Percentiles rank a stretch among this genome's conserved stretches.
These are phyloP conservation scores for Akanthomyces uredinophilus DNA, from an alignment of 2,329 filamentous ascomycete genomes.

Conservation along the genomic window DNA sequence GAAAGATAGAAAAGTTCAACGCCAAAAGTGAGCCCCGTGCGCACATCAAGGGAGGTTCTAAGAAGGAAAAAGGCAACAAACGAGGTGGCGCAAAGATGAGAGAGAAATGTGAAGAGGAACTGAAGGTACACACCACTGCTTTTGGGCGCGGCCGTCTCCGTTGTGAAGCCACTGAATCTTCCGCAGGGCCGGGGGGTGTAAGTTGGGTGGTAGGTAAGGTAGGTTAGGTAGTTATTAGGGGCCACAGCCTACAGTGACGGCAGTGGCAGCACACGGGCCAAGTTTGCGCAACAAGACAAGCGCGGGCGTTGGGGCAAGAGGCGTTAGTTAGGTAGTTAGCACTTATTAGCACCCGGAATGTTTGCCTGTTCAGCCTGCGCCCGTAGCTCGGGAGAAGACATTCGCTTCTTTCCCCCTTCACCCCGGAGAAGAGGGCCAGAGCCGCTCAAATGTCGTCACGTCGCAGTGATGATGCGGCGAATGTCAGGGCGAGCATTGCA, in stretches of 20 bases:
- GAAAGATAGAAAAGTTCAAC: neutral
- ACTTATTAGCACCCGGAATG: neutral
- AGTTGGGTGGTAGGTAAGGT: too few relatives aligned
- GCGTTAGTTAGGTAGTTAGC: neutral
- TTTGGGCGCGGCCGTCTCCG: neutral
- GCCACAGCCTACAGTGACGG: neutral
- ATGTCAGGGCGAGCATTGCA: neutral
- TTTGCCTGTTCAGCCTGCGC: conserved; percentile 2
- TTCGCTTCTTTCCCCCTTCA: neutral
- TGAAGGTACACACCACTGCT: neutral
- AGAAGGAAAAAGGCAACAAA: neutral
- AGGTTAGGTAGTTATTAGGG: too few relatives aligned
- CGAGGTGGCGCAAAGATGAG: neutral
- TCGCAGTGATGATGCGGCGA: neutral
- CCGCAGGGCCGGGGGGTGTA: too few relatives aligned
- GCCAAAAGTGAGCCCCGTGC: neutral
- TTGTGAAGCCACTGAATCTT: neutral
- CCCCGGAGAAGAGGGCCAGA: neutral
- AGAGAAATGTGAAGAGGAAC: conserved; percentile 3
- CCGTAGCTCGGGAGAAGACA: neutral
- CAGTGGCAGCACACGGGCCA: neutral
- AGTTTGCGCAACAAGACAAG: conserved; percentile 9
- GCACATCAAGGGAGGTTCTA: neutral
- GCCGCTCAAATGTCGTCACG: neutral
- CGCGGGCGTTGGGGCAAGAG: neutral